phyloP scores from a whole-genome alignment of 352 stramenopile genomes.

The Phytophthora vignae region DNA sequence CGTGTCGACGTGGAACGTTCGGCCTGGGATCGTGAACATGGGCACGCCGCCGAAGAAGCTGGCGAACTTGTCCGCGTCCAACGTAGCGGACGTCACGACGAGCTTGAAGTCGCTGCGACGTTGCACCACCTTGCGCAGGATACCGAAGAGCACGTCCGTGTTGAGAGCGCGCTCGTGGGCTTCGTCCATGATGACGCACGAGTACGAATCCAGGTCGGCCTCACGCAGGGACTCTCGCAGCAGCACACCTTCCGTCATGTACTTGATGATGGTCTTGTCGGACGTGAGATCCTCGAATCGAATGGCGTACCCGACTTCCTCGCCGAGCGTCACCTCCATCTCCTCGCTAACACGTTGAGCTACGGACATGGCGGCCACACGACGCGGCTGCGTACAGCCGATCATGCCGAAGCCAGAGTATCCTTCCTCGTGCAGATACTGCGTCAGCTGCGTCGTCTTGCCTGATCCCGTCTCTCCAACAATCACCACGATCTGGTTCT shows the following conservation, averaged over 20 bases:
- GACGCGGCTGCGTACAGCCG: slow-evolving; percentile 98
- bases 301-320: slow-evolving; percentile 93
- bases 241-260: slow-evolving; percentile 94
- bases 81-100: slow-evolving; percentile 95
- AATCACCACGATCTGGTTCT: slow-evolving; percentile 99
- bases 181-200: slow-evolving; percentile 95
- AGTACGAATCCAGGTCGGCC: slow-evolving; percentile 88
- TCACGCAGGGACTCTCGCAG: slow-evolving; percentile 95
- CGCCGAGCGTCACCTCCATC: slow-evolving; percentile 93
- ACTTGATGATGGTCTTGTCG: slow-evolving; percentile 98
- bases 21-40: slow-evolving; percentile 97
- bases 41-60: slow-evolving; percentile 97
- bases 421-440: slow-evolving; percentile 94
- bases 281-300: slow-evolving; percentile 95
- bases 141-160: slow-evolving; percentile 95
- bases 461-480: slow-evolving; percentile 97
- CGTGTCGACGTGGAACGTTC: slow-evolving; percentile 88
- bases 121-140: slow-evolving; percentile 92
- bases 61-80: slow-evolving; percentile 98
- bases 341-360: slow-evolving; percentile 98
- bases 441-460: slow-evolving; percentile 99
- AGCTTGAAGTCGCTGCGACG: slow-evolving; percentile 92
- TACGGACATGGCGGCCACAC: slow-evolving; percentile 99
- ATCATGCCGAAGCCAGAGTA: slow-evolving; percentile 92
- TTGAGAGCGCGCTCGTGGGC: slow-evolving; percentile 95